A percentile compares a stretch with the other conserved stretches of the same genome.
These are phyloP conservation scores for Cajanus cajan DNA, from an alignment of 306 rosid species.

Conservation along the genomic window DNA sequence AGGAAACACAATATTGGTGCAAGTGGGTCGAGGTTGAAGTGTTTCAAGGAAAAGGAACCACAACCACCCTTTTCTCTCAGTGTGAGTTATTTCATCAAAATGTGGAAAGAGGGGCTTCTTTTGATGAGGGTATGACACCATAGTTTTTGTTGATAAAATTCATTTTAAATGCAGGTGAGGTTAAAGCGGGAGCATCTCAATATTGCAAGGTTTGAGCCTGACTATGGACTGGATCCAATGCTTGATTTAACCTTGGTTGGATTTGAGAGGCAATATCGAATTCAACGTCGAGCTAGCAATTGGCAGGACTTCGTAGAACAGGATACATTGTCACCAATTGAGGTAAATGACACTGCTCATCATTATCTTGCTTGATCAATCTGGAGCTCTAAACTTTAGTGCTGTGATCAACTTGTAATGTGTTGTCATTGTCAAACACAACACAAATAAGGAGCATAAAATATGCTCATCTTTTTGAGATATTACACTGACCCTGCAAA, in stretches of 20 bases:
- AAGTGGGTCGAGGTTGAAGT: constrained; percentile 54
- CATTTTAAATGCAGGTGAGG: constrained; percentile 66
- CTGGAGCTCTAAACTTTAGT: neutral
- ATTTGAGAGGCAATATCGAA: constrained; percentile 78
- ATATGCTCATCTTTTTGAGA: neutral
- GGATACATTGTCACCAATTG: constrained; percentile 69
- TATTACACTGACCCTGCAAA: neutral
- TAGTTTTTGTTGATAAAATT: constrained; percentile 21
- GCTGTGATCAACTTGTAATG: neutral
- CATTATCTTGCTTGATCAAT: neutral
- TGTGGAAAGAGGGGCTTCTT: constrained; percentile 76
- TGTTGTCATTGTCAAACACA: neutral
- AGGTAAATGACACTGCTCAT: constrained; percentile 51
- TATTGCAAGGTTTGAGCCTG: constrained; percentile 90
- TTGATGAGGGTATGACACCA: constrained; percentile 50
- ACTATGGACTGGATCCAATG: constrained; percentile 87
- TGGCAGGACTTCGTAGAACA: constrained; percentile 89
- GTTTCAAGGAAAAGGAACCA: constrained; percentile 55
- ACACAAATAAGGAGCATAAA: neutral
- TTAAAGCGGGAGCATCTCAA: constrained; percentile 83
- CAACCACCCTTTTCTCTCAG: constrained; percentile 48
- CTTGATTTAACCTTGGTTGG: constrained; percentile 91
- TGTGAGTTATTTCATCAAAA: constrained; percentile 48
- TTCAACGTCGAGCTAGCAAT: constrained; percentile 85
- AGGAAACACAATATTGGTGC: constrained; percentile 46